A percentile compares a stretch with the other conserved stretches of the same genome.
phyloP scores from a whole-genome alignment of 78 protist species.

The Dictyostelium intermedium region DNA sequence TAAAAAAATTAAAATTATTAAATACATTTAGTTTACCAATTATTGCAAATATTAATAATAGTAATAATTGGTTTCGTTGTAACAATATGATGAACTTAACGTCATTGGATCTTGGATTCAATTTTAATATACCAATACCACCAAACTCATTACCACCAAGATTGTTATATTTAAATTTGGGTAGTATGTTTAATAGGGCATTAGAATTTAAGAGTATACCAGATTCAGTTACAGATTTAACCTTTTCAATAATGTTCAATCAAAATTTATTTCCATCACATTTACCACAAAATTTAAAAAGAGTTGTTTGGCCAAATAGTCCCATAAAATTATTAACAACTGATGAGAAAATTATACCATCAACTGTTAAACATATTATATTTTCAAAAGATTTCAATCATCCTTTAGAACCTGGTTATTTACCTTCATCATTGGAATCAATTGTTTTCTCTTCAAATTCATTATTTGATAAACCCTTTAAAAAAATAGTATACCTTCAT shows the following conservation, averaged over 20 bases:
- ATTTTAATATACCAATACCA: background rate
- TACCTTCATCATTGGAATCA: background rate
- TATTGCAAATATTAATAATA: background rate
- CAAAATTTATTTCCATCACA: background rate
- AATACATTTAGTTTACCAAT: background rate
- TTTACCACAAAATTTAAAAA: background rate
- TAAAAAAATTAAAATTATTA: background rate
- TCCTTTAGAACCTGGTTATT: background rate
- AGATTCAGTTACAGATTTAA: background rate
- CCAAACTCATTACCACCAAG: background rate
- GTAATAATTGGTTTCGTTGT: background rate
- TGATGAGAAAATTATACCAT: background rate
- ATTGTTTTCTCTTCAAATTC: background rate
- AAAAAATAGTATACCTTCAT: background rate
- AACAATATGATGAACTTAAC: background rate
- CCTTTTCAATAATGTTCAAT: background rate
- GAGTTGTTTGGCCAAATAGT: background rate
- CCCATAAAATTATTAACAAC: background rate
- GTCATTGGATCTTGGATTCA: background rate
- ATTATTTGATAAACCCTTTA: background rate
- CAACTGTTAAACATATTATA: conserved; percentile 3
- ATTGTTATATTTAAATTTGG: background rate
- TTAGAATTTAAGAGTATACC: background rate
- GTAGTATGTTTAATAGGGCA: background rate
- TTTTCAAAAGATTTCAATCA: background rate